Percentiles rank a stretch among this genome's conserved stretches.
phyloP scores from a whole-genome alignment of 148 eudicot species.

The Nyssa sinensis region DNA sequence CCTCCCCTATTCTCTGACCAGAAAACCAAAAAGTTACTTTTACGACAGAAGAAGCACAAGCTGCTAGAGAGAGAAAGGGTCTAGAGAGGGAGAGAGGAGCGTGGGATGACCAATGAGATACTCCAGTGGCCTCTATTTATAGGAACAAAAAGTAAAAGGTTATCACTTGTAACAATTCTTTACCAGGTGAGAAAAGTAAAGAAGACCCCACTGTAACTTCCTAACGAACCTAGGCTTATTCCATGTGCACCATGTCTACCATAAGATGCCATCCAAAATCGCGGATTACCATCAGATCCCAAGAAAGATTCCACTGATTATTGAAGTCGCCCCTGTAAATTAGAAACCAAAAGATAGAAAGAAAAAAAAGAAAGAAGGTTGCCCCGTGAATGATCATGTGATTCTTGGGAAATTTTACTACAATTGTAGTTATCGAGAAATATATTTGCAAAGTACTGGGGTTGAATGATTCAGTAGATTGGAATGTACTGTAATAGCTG shows the following conservation, averaged over 20 bases:
- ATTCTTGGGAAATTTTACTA: no score
- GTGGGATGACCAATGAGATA: conserved; percentile 9
- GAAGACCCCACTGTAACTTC: neutral
- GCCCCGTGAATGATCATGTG: no score
- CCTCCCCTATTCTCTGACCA: neutral
- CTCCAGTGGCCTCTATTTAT: conserved; percentile 15
- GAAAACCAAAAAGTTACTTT: neutral
- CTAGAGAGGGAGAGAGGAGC: conserved; percentile 10
- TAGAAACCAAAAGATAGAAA: no score
- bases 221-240: neutral
- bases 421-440: no score
- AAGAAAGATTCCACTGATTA: no score
- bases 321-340: no score
- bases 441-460: no score
- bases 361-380: no score
- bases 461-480: conserved; percentile 16
- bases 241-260: no score
- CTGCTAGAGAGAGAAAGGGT: neutral
- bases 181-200: neutral
- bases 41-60: neutral
- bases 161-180: neutral
- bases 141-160: conserved; percentile 9
- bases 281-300: no score
- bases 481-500: conserved; percentile 6
- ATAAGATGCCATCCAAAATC: no score